Evolutionary conservation across 2,329 filamentous ascomycete genomes (phyloP), one percentile per base, ranked within the genome.

Genomic region (Chaetomium globosum): DNA sequence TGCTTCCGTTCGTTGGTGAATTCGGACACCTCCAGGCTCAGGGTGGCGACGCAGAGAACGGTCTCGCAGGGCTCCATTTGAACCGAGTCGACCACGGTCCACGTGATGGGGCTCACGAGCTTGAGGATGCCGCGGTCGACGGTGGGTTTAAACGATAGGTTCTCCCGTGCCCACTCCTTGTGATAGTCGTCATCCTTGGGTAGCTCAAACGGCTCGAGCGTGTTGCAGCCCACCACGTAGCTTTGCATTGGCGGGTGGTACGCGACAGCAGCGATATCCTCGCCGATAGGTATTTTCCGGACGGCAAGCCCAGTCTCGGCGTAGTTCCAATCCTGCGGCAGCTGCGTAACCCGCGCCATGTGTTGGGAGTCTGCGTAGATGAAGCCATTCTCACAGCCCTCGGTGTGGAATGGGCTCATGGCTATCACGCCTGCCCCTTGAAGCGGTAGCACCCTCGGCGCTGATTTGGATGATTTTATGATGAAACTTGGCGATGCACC

Each of bases 21-120:
- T 77, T 99, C 95, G 0, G 93, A 97, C 8, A 96, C 83, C 76
- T 98, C 95, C 16, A 99, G 85, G 62, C 90, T 89, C 48, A 98
- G 83, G 4, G 90, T 89, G 75, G 94, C 89, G 73, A 98, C 86
- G 67, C 90, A 92, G 74, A 95, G 89, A 16, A 96, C 82, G 13
- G 87, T 85, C 77, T 97, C 94, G 67, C 84, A 88, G 0, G 86
- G 80, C 61, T 93, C 91, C 69, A 97, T 83, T 52, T 87, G 81
- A 60, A 93, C 81, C 28, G 84, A 87, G 74, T 97, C 91, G 65
- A 98, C 90, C 46, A 93, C 82, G 0, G 86, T 86, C 87, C 92
- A 93, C 4, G 87, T 92, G 54, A 83, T 82, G 0, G 92, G 89
- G 69, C 89, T 93, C 62, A 97, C 79, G 16, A 99, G 82, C 74